Evolutionary conservation across 2,329 filamentous ascomycete species (phyloP).

Genomic region (Fusarium floridanum): DNA sequence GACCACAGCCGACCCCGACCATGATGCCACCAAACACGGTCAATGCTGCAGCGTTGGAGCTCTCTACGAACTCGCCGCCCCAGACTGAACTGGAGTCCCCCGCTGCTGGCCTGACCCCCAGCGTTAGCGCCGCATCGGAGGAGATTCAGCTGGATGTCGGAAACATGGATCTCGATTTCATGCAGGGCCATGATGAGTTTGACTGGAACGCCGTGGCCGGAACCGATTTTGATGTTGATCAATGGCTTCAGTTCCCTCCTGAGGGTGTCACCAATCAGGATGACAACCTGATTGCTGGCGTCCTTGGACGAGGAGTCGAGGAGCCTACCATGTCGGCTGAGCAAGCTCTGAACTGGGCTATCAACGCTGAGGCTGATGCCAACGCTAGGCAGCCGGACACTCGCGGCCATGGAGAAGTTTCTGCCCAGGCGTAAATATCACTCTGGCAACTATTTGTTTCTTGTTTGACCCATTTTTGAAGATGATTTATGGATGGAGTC

Average conservation of each 20-base stretch:
- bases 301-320: constrained; percentile 46
- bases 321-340: constrained; percentile 47
- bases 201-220: constrained; percentile 67
- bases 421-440: constrained; percentile 32
- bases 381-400: constrained; percentile 24
- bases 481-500: constrained; percentile 16
- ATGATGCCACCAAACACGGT: constrained; percentile 56
- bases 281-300: constrained; percentile 53
- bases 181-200: constrained; percentile 62
- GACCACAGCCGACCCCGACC: constrained; percentile 26
- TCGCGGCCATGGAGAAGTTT: constrained; percentile 29
- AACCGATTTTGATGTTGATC: constrained; percentile 69
- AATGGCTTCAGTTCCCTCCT: constrained; percentile 70
- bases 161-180: constrained; percentile 61
- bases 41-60: constrained; percentile 53
- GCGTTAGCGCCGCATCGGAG: constrained; percentile 60
- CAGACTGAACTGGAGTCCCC: constrained; percentile 59
- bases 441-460: neutral
- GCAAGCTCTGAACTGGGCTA: constrained; percentile 47
- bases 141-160: constrained; percentile 53
- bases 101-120: constrained; percentile 57
- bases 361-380: constrained; percentile 46
- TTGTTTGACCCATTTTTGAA: constrained; percentile 3
- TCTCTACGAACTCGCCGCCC: constrained; percentile 58
- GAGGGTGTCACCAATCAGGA: constrained; percentile 59